Base-by-base conservation (phyloP, 1,139 yeast genomes). In the Magnusiomyces fungicola region DNA sequence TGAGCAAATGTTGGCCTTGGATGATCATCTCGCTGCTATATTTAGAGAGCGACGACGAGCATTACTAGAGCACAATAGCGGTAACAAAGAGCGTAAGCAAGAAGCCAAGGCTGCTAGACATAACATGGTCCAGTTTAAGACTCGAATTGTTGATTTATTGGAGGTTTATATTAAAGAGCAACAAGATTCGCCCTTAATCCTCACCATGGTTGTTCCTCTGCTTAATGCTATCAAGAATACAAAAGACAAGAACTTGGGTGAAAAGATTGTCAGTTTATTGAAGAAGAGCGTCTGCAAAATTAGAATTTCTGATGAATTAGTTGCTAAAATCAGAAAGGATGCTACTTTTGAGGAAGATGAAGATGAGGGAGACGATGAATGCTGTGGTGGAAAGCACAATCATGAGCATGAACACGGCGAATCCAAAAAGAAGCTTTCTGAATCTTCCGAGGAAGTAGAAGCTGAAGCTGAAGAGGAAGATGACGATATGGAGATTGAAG, bases 1-100 rank as follows among this genome's bases (percentile, higher is more conserved):
- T 64, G 97, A 90, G 58, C 90, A 89, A 65, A 92, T 92, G 99
- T 80, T 90, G 81, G 95, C 92, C 16, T 78, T 92, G 63, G 98
- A 92, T 64, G 88, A 76, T 25, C 94, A 88, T 54, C 71, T 92
- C 32, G 79, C 96, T 0, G 78, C 76, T 50, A 92, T 92, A 51
- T 92, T 92, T 73, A 80, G 83, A 59, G 92, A 89, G 60, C 78
- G 73, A 19, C 59, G 57, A 37, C 53, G 53, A 33, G 60, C 55
- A 5, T 50, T 59, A 21, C 58, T 57, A 52, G 47, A 53, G 59
- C 44, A 45, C 53, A 37, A 54, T 46, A 4, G 44, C 46, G 7
- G 45, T 47, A 33, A 59, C 45, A 54, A 58, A 51, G 58, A 57
- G 50, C 61, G 60, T 56, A 83, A 86, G 58, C 65, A 74, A 21